Evolutionary conservation across 345 rosid genomes (phyloP), one percentile per base, ranked within the genome.

Genomic region (Anacardium occidentale): DNA sequence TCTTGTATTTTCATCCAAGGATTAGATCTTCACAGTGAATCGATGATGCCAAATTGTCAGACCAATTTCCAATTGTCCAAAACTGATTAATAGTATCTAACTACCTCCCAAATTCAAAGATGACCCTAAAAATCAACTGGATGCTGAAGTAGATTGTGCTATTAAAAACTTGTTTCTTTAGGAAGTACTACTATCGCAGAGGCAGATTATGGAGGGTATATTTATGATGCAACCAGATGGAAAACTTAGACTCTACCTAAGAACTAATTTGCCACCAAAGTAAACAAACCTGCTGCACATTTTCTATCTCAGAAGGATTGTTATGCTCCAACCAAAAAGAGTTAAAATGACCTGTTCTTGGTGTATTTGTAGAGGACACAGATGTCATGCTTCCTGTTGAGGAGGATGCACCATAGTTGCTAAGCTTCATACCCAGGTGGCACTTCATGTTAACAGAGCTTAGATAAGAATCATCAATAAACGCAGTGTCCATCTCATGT

Each of bases 401-500:
- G 70, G 97, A 91, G 62, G 88, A 79, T 48, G 94, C 81, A 55
- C 87, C 87, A 79, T 85, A 40, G 86, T 83, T 77, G 77, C 84
- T 78, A 59, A 89, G 65, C 81, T 83, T 91, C 65, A 83, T 78
- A 52, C 92, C 86, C 26, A 87, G 74, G 54, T 80, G 88, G 69
- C 82, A 80, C 84, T 84, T 89, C 47, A 86, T 59, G 74, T 78
- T 85, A 65, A 80, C 70, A 73, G 85, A 73, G 48, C 78, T 74
- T 22, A 71, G 76, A 66, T 73, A 77, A 67, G 89, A 84, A 74
- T 91, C 92, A 44, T 91, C 97, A 52, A 91, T 89, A 68, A 71
- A 82, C 68, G 97, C 89, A 47, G 94, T 89, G 76, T 91, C 94
- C 97, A 91, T 91, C 72, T 89, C 97, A 83, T 91, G 97, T 81